A percentile compares a stretch with the other conserved stretches of the same genome.
Conservation (phyloP, 73 alveolate genomes). For the Symbiodinium pilosum region DNA sequence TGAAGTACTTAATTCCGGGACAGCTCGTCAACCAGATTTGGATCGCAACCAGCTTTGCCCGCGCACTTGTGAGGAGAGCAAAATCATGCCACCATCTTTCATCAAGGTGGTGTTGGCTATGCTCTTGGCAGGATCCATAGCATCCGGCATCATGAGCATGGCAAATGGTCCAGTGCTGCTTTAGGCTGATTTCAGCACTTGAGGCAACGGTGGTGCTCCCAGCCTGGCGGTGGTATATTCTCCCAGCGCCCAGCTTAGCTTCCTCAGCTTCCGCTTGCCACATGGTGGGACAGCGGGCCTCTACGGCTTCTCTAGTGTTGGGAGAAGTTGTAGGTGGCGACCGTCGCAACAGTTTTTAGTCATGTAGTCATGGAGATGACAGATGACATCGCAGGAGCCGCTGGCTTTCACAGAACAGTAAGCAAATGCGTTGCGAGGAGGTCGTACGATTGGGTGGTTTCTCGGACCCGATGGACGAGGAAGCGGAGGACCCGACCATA, state of each 20-base stretch:
- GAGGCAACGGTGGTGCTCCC: constrained; percentile 75
- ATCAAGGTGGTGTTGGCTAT: not conserved
- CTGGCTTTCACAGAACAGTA: too few relatives aligned
- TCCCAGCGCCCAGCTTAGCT: constrained; percentile 15
- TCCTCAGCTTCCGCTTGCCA: too few relatives aligned
- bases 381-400: too few relatives aligned
- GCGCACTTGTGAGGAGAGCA: not conserved
- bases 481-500: not conserved
- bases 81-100: not conserved
- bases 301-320: too few relatives aligned
- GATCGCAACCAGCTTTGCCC: too few relatives aligned
- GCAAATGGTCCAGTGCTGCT: too few relatives aligned
- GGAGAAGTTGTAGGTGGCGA: not conserved
- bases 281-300: too few relatives aligned
- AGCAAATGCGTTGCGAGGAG: too few relatives aligned
- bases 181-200: too few relatives aligned
- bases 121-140: not conserved
- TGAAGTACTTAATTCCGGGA: too few relatives aligned
- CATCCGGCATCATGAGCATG: too few relatives aligned
- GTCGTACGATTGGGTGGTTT: constrained; percentile 1
- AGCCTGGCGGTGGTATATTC: constrained; percentile 91
- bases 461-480: not conserved
- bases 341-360: not conserved
- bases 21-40: too few relatives aligned
- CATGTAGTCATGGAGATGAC: not conserved